Base-by-base conservation (phyloP, 1,284 basidiomycete species). In the Inonotus obliquus region DNA sequence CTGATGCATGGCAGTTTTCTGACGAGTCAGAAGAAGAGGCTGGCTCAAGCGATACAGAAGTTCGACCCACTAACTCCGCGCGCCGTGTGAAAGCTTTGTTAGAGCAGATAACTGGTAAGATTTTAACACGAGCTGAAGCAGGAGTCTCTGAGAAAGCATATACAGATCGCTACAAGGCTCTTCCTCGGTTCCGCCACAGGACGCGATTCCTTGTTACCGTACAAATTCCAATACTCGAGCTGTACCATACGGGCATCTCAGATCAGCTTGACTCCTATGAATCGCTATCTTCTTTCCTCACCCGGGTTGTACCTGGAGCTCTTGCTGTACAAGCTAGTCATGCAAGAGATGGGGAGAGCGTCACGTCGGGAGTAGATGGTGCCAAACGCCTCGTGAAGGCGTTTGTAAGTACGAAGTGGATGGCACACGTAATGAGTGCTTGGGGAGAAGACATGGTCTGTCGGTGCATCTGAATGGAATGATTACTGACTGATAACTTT, bases 201-300 rank as follows among this genome's bases (percentile, higher is more conserved):
- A 85, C 88, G 0, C 86, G 87, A 11, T 98, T 98, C 76, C 80
- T 98, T 57, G 81, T 89, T 44, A 78, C 81, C 7, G 85, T 97
- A 10, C 96, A 99, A 74, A 76, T 97, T 1, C 94, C 95, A 0
- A 74, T 98, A 2, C 76, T 98, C 6, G 83, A 89, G 58, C 76
- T 82, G 1, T 98, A 97, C 71, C 82, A 86, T 61, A 75, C 79
- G 9, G 86, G 95, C 14, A 87, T 99, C 69, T 81, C 85, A 0
- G 84, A 89, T 4, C 93, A 93, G 2, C 76, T 98, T 10, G 94
- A 98, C 68, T 95, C 95, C 0, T 98, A 98, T 68, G 96, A 98
- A 73, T 89, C 87, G 0, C 77, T 97, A 2, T 92, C 93, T 1
- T 92, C 90, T 19, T 85, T 89, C 0, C 87, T 99, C 67, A 84